phyloP scores from a whole-genome alignment of 805 yeast genomes.

The Blastobotrys muscicola region DNA sequence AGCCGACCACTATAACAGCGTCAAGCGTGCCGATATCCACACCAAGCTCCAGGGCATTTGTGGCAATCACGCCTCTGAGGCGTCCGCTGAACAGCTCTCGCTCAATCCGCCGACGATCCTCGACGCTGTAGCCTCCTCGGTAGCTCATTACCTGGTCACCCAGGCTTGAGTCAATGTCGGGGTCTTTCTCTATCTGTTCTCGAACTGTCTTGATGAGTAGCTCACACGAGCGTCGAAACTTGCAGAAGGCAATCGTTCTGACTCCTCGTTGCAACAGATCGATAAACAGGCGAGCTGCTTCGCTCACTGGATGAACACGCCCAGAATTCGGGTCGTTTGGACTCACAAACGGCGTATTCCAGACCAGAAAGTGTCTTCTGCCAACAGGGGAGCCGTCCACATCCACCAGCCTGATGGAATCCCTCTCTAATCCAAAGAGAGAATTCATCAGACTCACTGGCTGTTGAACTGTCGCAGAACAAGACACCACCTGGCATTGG shows the following conservation, averaged over 20 bases:
- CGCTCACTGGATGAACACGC: conserved; percentile 61
- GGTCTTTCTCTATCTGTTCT: conserved; percentile 38
- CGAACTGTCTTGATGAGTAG: conserved; percentile 76
- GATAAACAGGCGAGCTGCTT: conserved; percentile 66
- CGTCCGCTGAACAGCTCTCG: conserved; percentile 83
- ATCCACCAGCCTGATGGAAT: conserved; percentile 37
- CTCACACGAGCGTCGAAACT: conserved; percentile 79
- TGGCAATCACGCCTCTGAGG: conserved; percentile 78
- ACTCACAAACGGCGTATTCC: conserved; percentile 75
- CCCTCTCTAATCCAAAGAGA: conserved; percentile 51
- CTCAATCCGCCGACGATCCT: conserved; percentile 82
- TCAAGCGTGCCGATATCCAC: conserved; percentile 91
- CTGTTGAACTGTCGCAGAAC: conserved; percentile 84
- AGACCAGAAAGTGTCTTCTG: conserved; percentile 59
- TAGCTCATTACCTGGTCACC: conserved; percentile 63
- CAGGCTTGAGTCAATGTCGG: conserved; percentile 7
- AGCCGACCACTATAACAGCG: conserved; percentile 86
- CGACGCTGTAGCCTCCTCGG: conserved; percentile 87
- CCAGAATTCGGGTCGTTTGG: conserved; percentile 48
- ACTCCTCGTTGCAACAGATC: conserved; percentile 54
- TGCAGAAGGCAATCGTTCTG: conserved; percentile 84
- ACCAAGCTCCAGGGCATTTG: conserved; percentile 92
- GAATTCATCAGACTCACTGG: conserved; percentile 66
- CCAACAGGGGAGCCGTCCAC: conserved; percentile 90
- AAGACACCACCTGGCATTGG: conserved; percentile 62